Conservation (phyloP, 352 stramenopile genomes). For the Saprolegnia diclina region DNA sequence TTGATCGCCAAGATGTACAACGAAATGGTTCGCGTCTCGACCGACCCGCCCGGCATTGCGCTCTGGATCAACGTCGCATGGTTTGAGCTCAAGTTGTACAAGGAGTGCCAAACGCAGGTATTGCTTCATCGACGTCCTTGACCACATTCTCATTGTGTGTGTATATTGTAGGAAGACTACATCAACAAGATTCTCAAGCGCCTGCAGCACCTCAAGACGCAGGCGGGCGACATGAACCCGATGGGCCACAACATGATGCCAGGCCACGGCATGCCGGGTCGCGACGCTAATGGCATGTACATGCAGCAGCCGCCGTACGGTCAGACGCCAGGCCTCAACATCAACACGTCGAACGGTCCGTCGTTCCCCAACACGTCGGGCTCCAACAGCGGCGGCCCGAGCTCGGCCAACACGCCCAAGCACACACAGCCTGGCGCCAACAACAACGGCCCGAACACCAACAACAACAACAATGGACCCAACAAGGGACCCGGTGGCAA, state of each 20-base stretch:
- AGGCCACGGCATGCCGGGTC: not conserved
- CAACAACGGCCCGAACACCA: not conserved
- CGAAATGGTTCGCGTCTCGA: slow-evolving; percentile 78
- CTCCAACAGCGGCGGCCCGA: slow-evolving; percentile 9
- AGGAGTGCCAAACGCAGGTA: slow-evolving; percentile 60
- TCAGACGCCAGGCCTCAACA: not conserved
- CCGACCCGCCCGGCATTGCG: slow-evolving; percentile 70
- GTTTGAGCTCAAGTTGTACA: slow-evolving; percentile 80
- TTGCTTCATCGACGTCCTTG: not conserved
- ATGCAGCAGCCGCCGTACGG: slow-evolving; percentile 8
- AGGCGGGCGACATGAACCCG: slow-evolving; percentile 55
- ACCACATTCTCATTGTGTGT: too few relatives aligned
- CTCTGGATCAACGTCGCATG: slow-evolving; percentile 85
- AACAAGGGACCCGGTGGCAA: not conserved
- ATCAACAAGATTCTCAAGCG: slow-evolving; percentile 86
- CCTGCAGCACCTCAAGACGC: slow-evolving; percentile 63
- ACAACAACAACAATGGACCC: slow-evolving; percentile 2
- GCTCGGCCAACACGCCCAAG: slow-evolving; percentile 10
- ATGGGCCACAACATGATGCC: slow-evolving; percentile 47
- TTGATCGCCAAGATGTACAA: slow-evolving; percentile 85
- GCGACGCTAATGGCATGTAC: not conserved
- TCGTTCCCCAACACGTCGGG: not conserved
- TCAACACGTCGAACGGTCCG: slow-evolving; percentile 5
- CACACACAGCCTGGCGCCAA: not conserved
- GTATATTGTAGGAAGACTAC: slow-evolving; percentile 77